A percentile compares a stretch with the other conserved stretches of the same genome.
These are phyloP conservation scores for Beauveria sp. DNA, from an alignment of 2,329 filamentous ascomycete species.

Conservation along the genomic window DNA sequence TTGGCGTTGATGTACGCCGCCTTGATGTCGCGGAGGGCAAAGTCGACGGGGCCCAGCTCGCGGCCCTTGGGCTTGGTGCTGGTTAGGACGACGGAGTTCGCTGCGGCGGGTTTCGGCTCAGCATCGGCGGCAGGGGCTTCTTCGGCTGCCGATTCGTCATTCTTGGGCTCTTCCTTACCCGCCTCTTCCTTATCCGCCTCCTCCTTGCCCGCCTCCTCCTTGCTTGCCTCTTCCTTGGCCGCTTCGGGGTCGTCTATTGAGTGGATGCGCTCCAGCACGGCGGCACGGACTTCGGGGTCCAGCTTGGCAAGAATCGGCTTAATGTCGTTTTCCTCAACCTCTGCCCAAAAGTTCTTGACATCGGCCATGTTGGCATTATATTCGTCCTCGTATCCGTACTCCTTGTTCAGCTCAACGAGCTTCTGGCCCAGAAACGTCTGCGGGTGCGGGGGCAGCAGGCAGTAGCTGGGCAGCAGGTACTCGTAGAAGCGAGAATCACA, in stretches of 20 bases:
- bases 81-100: constrained; percentile 18
- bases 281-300: constrained; percentile 54
- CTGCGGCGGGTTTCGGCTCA: constrained; percentile 14
- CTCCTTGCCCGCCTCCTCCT: not conserved
- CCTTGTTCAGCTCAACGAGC: constrained; percentile 68
- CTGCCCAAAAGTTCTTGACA: constrained; percentile 72
- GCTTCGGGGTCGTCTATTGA: constrained; percentile 18
- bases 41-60: constrained; percentile 46
- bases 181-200: constrained; percentile 12
- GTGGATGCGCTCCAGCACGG: constrained; percentile 57
- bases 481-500: constrained; percentile 97
- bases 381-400: constrained; percentile 62
- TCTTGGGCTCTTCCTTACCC: constrained; percentile 20
- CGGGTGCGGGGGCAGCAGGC: constrained; percentile 85
- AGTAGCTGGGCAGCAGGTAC: constrained; percentile 90
- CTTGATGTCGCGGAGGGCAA: constrained; percentile 67
- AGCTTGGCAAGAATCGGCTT: constrained; percentile 59
- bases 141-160: constrained; percentile 15
- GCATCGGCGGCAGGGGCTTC: constrained; percentile 17
- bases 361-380: constrained; percentile 66
- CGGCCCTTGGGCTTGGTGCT: constrained; percentile 33
- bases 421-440: constrained; percentile 78
- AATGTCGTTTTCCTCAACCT: constrained; percentile 73
- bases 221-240: constrained; percentile 17
- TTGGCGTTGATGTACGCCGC: constrained; percentile 76